phyloP scores from a whole-genome alignment of 352 stramenopile genomes.

The Pythium periplocum region DNA sequence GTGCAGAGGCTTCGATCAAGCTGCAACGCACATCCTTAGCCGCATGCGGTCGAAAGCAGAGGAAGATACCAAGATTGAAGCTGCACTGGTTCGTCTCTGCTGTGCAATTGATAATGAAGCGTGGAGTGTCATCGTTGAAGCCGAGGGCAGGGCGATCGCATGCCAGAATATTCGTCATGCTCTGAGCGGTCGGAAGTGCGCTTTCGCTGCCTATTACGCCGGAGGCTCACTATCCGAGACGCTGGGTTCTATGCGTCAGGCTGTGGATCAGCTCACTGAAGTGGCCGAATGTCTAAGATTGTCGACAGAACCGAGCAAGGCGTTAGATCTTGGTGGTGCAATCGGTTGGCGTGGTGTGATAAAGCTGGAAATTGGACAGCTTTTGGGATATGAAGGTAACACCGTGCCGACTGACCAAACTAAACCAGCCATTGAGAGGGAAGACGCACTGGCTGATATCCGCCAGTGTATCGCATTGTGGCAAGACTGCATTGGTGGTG shows the following conservation, averaged over 20 bases:
- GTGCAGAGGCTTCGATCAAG: conserved; percentile 3
- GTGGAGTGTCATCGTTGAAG: too few species aligned
- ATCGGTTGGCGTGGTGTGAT: conserved; percentile 60
- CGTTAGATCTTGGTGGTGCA: conserved; percentile 36
- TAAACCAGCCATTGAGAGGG: neutral
- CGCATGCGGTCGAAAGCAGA: conserved; percentile 5
- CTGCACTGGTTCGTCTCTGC: too few species aligned
- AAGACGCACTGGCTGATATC: neutral
- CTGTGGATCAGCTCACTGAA: too few species aligned
- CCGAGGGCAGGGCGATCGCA: neutral
- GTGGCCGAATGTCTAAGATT: too few species aligned
- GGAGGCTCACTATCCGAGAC: too few species aligned
- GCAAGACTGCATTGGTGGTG: neutral
- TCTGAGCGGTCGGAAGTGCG: conserved; percentile 7
- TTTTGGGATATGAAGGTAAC: conserved; percentile 5
- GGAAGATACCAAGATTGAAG: neutral
- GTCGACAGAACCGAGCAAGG: neutral
- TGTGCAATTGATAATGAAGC: too few species aligned
- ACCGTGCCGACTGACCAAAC: neutral
- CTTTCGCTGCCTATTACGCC: conserved; percentile 11
- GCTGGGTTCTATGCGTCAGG: too few species aligned
- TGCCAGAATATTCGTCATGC: conserved; percentile 2
- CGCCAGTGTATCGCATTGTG: neutral
- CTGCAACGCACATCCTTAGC: conserved; percentile 8
- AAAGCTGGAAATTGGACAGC: conserved; percentile 40